Conservation (phyloP, 768 basidiomycete genomes). For the Collybia sordida region DNA sequence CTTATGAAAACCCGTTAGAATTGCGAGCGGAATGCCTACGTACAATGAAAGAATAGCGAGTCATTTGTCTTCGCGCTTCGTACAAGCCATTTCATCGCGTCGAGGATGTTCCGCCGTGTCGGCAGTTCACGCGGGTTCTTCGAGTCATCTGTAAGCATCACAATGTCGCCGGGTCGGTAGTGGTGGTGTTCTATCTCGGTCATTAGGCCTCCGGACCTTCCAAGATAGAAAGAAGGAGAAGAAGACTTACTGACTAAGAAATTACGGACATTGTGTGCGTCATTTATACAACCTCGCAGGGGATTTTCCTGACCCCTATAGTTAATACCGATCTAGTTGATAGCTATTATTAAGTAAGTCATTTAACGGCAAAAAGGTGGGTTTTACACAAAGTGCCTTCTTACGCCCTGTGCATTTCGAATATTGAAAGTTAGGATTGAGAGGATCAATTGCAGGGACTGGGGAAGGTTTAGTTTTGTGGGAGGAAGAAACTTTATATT, state of each 20-base stretch:
- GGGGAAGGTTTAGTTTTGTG: conserved; percentile 1
- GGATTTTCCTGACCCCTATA: conserved; percentile 64
- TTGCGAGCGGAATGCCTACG: conserved; percentile 10
- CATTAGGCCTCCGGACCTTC: background rate
- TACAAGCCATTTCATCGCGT: conserved; percentile 62
- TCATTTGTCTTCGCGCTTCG: conserved; percentile 66
- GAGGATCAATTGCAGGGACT: background rate
- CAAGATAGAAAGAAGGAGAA: background rate
- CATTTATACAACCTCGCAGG: conserved; percentile 80
- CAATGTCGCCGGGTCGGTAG: conserved; percentile 62
- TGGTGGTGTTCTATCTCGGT: conserved; percentile 32
- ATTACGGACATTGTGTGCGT: conserved; percentile 65
- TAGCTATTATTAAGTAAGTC: conserved; percentile 3
- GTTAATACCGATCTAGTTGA: conserved; percentile 71
- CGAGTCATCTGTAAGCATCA: conserved; percentile 66
- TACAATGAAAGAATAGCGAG: conserved; percentile 78
- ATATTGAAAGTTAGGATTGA: conserved; percentile 49
- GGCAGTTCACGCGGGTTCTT: conserved; percentile 41
- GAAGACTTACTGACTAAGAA: conserved; percentile 56
- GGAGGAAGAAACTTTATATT: background rate
- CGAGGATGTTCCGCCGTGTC: conserved; percentile 46
- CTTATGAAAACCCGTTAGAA: background rate
- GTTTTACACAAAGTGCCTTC: conserved; percentile 79
- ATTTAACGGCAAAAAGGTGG: conserved; percentile 9
- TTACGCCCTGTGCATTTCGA: conserved; percentile 77